Conservation (phyloP, 2,329 filamentous ascomycete genomes). For the Aspergillus sp. region DNA sequence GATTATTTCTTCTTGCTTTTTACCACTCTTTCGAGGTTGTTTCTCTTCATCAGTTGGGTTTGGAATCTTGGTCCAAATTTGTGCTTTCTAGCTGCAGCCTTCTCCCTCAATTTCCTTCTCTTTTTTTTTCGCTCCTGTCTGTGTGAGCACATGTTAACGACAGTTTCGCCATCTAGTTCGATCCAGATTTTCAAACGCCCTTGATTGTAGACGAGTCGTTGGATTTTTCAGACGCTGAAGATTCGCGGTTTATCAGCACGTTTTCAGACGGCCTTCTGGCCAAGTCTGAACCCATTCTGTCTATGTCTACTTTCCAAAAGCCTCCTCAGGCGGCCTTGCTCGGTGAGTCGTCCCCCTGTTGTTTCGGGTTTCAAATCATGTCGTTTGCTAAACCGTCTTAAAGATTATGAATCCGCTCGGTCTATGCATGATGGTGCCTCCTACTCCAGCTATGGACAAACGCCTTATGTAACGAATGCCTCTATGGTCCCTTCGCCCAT, state of each 20-base stretch:
- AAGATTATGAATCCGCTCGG: slow-evolving; percentile 39
- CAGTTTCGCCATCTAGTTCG: slow-evolving; percentile 30
- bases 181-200: slow-evolving; percentile 47
- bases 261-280: slow-evolving; percentile 54
- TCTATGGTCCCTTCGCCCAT: slow-evolving; percentile 42
- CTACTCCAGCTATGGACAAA: slow-evolving; percentile 42
- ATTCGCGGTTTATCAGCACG: slow-evolving; percentile 44
- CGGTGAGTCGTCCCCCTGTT: slow-evolving; percentile 60
- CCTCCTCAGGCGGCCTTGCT: slow-evolving; percentile 73
- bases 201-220: slow-evolving; percentile 49
- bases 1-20: not conserved
- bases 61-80: slow-evolving; percentile 15
- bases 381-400: slow-evolving; percentile 7
- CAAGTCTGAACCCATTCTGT: slow-evolving; percentile 63
- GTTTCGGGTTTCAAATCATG: not conserved
- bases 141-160: slow-evolving; percentile 13
- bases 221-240: slow-evolving; percentile 47
- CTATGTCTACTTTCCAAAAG: slow-evolving; percentile 83
- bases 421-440: slow-evolving; percentile 41
- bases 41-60: slow-evolving; percentile 7
- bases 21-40: not conserved
- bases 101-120: not conserved
- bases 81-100: slow-evolving; percentile 18
- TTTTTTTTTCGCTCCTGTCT: slow-evolving; percentile 1
- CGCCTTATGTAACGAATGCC: slow-evolving; percentile 36